Evolutionary conservation across 495 filamentous ascomycete species (phyloP), one percentile per base, ranked within the genome.

Genomic region (Aspergillus wentii): DNA sequence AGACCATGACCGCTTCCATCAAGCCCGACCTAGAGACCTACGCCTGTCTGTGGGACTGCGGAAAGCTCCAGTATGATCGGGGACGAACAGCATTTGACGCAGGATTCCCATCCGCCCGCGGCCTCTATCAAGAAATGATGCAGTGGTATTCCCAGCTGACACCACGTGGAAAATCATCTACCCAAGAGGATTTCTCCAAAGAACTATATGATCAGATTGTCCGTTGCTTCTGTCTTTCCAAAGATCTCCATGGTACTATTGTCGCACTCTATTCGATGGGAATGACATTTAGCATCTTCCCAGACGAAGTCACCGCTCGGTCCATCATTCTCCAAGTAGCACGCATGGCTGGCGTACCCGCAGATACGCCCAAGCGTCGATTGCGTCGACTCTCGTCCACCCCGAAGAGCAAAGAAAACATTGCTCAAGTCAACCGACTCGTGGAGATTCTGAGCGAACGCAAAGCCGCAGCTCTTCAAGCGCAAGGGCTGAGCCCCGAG

Each of bases 11-110:
- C 64, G 43, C 61, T 47, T 31, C 46, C 11, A 59, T 82, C 8
- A 52, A 61, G 23, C 82, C 82, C 0, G 81, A 88, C 45, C 66
- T 81, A 1, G 75, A 82, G 51, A 86, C 85, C 6, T 90, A 80
- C 52, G 65, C 75, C 28, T 79, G 75, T 26, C 71, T 91, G 8
- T 91, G 82, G 66, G 74, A 71, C 52, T 67, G 59, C 53, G 76
- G 51, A 10, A 72, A 74, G 32, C 68, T 79, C 14, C 66, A 75
- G 40, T 64, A 72, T 21, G 70, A 78, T 43, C 66, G 59, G 16
- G 42, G 65, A 11, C 60, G 57, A 18, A 61, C 62, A 10, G 44
- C 64, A 0, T 62, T 50, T 22, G 44, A 56, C 30, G 36, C 47
- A 4, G 60, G 47, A 22, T 71, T 74, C 30, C 64, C 66, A 26